Base-by-base conservation (phyloP, 192 early-diverging fungal genomes). In the Coemansia sp. region DNA sequence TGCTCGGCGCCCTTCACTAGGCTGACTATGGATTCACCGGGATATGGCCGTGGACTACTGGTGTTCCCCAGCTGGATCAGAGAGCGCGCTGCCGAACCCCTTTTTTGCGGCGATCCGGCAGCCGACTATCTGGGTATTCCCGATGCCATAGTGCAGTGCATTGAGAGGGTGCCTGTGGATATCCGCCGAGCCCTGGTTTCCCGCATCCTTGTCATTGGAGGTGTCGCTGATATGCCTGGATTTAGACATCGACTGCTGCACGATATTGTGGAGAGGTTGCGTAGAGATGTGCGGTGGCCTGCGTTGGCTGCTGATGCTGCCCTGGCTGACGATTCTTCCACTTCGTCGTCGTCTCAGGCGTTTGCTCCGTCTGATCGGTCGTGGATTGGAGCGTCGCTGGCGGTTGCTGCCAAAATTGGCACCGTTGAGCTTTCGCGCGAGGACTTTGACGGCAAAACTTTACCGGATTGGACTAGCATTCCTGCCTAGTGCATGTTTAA, bases 361-460 rank as follows among this genome's bases (percentile, higher is more conserved):
- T 95, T 94, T 76, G 76, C 76, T 56, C 71, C 83, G 14, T 90
- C 92, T 58, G 83, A 88, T n/a, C 81, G 91, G 1, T 74, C 86
- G 8, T 96, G 94, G 94, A 86, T 94, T 64, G 94, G 94, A 15
- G 88, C 85, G 73, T 94, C 94, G 24, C 70, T 96, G 41, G 85
- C 90, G 5, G 93, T 91, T 8, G 86, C 90, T 2, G 74, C 94
- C 2, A 92, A 91, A 64, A 86, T 91, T 29, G 89, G 87, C 1
- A 89, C 89, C 10, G 72, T 86, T 19, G 94, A 94, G 51, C 61
- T 93, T 0, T 57, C 77, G 7, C 75, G 84, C 38, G 91, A 92
- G 24, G 87, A 88, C 36, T 95, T 87, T 76, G 82, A 78, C 22
- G 89, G 85, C 14, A 69, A 39, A n/a, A 60, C 72, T 10, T 77